Evolutionary conservation across 139 green algal species (phyloP), one percentile per base, ranked within the genome.

Genomic region (Trebouxia sp.): DNA sequence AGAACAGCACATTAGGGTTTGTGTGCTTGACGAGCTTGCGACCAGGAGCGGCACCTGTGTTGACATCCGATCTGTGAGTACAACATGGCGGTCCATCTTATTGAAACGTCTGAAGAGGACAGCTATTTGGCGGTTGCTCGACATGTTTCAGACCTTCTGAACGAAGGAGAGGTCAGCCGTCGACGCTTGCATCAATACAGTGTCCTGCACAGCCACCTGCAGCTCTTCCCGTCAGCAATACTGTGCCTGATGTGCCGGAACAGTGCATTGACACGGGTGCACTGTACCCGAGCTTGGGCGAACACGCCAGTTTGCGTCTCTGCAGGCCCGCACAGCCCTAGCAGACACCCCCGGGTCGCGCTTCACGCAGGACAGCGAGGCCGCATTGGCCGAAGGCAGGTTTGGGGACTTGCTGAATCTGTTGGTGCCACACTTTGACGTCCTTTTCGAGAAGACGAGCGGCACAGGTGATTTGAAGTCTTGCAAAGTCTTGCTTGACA

Each of bases 41-140:
- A n/a, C 47, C 47, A 53, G 47, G 3, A 53, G 47, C 47, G 20
- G 47, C n/a, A n/a, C n/a, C n/a, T n/a, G n/a, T n/a, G n/a, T n/a
- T n/a, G n/a, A n/a, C n/a, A n/a, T n/a, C n/a, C n/a, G n/a, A n/a
- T n/a, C n/a, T n/a, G 47, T 53, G 3, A 67, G 7, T 37, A 5
- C 47, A 79, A 42, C 45, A 79, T 79, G 72, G 32, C 79, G 15
- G 78, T 83, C 3, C 80, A 86, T 38, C 82, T 91, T 6, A 83
- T 91, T 39, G 83, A 89, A 48, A 90, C 83, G 17, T 88, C 80
- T 14, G 87, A 91, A 75, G 86, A 91, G 38, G 87, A 91, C 42
- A 84, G 81, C n/a, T 89, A 79, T 48, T 28, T 84, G 42, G 87
- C 83, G 6, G 81, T 89, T 10, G 87, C 81, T 6, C 50, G 69